Evolutionary conservation across 768 basidiomycete genomes (phyloP), one percentile per base, ranked within the genome.

Genomic region (Rhodotorula taiwanensis): DNA sequence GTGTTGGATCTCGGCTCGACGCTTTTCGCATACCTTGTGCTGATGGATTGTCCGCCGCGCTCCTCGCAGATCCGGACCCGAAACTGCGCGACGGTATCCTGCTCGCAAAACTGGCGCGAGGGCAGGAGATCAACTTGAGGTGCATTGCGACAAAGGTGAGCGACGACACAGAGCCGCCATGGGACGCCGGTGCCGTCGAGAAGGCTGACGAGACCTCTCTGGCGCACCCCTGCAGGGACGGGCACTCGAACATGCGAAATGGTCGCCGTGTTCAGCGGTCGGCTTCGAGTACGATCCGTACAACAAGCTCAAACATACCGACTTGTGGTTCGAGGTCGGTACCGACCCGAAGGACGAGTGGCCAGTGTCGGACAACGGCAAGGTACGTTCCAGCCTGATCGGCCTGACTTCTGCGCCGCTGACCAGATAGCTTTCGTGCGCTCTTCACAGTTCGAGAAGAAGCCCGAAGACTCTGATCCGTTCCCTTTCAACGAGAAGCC

Each of bases 221-320:
- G 36, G 10, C 10, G 36, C 16, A 18, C 21, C 13, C 54, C 30
- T 42, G 20, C 72, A 97, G 94, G 94, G 94, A 45, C 86, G 95
- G 63, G 91, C 94, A 6, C 97, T 97, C 79, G 91, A 95, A 75
- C 95, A 99, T 74, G 92, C 95, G 18, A 99, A 99, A 78, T 99
- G 94, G 90, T 94, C 91, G 0, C 94, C 95, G 18, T 88, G 92
- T 64, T 88, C 91, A 3, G 91, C 95, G 13, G 86, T 99, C 23
- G 84, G 86, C 13, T 98, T 94, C 69, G 95, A 99, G 78, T 99
- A 99, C 67, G 95, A 99, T 76, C 95, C 95, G 18, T 82, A 97
- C 79, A 99, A 99, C 78, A 91, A 91, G 76, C 80, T 99, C 36
- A 84, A 92, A 56, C 95, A 99, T 77, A 98, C 95, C 5, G 84